These are phyloP conservation scores for Globisporangium splendens DNA, from an alignment of 352 stramenopile genomes.

Conservation along the genomic window DNA sequence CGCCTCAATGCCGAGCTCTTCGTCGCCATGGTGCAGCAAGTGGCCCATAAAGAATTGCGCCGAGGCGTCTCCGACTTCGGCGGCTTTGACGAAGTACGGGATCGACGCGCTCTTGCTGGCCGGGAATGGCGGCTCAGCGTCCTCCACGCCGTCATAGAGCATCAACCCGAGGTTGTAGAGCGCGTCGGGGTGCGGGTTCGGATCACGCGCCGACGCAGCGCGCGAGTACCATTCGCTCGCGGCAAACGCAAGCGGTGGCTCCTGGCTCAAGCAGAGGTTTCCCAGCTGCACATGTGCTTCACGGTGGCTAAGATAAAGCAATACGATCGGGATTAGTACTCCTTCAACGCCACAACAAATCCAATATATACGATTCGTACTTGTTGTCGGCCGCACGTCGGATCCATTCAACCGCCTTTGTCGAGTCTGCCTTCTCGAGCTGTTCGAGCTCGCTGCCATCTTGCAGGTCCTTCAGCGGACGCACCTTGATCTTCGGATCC, in stretches of 20 bases:
- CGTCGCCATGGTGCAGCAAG: slow-evolving; percentile 70
- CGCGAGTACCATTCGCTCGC: slow-evolving; percentile 75
- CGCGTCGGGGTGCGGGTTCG: slow-evolving; percentile 68
- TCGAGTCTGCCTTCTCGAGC: slow-evolving; percentile 41
- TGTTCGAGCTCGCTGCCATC: slow-evolving; percentile 16
- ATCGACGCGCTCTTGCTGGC: slow-evolving; percentile 59
- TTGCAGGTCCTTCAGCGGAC: slow-evolving; percentile 29
- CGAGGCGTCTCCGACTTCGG: slow-evolving; percentile 69
- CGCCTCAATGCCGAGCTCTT: slow-evolving; percentile 59
- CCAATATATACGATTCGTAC: slow-evolving; percentile 6
- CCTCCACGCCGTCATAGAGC: slow-evolving; percentile 68
- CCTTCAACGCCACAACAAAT: not conserved
- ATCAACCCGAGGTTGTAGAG: slow-evolving; percentile 84
- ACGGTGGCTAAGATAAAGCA: slow-evolving; percentile 32
- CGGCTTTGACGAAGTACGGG: slow-evolving; percentile 73
- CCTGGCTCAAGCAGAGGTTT: slow-evolving; percentile 76
- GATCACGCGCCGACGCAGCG: slow-evolving; percentile 40
- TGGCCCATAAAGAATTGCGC: slow-evolving; percentile 88
- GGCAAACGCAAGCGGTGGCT: slow-evolving; percentile 65
- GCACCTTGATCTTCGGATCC: slow-evolving; percentile 50
- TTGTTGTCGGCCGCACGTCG: slow-evolving; percentile 70
- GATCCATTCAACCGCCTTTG: slow-evolving; percentile 77
- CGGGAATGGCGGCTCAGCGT: slow-evolving; percentile 60
- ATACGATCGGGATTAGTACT: not conserved
- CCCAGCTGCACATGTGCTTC: slow-evolving; percentile 80